These are phyloP conservation scores for Rhizopus microsporus DNA, from an alignment of 371 early-diverging fungal genomes.

Conservation along the genomic window DNA sequence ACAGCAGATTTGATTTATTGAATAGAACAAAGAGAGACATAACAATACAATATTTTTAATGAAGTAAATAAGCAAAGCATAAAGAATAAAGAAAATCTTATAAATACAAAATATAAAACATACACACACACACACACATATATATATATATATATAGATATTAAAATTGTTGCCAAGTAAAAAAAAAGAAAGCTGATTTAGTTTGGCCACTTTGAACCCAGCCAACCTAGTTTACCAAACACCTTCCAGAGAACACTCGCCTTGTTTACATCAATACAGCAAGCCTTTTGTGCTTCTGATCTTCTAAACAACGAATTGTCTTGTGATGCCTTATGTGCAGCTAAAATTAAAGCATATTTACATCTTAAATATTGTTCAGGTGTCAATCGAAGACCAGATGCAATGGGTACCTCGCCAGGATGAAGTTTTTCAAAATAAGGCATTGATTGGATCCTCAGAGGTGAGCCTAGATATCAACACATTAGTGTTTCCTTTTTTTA, in stretches of 20 bases:
- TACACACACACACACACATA: too few relatives aligned
- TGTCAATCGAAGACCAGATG: slow-evolving; percentile 67
- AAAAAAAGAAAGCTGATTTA: slow-evolving; percentile 2
- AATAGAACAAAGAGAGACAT: too few relatives aligned
- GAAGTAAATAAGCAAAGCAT: too few relatives aligned
- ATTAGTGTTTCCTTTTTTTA: background rate
- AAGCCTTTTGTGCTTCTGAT: slow-evolving; percentile 52
- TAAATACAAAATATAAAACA: too few relatives aligned
- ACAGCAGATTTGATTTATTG: too few relatives aligned
- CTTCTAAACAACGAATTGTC: slow-evolving; percentile 36
- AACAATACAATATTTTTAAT: too few relatives aligned
- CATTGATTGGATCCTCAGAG: slow-evolving; percentile 48
- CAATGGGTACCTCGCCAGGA: slow-evolving; percentile 61
- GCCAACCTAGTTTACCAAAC: slow-evolving; percentile 45
- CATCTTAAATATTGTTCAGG: slow-evolving; percentile 70
- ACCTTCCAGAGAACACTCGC: slow-evolving; percentile 43
- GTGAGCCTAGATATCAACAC: slow-evolving; percentile 37
- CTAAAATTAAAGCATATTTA: slow-evolving; percentile 42
- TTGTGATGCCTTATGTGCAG: slow-evolving; percentile 34
- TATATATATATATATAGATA: too few relatives aligned
- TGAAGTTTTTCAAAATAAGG: slow-evolving; percentile 56
- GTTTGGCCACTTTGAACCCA: slow-evolving; percentile 34
- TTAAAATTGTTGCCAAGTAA: too few relatives aligned
- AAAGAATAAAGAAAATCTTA: too few relatives aligned
- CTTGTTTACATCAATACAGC: slow-evolving; percentile 53